A percentile compares a stretch with the other conserved stretches of the same genome.
Evolutionary conservation across 73 alveolate genomes (phyloP).

Genomic region (Paramecium pentaurelia): DNA sequence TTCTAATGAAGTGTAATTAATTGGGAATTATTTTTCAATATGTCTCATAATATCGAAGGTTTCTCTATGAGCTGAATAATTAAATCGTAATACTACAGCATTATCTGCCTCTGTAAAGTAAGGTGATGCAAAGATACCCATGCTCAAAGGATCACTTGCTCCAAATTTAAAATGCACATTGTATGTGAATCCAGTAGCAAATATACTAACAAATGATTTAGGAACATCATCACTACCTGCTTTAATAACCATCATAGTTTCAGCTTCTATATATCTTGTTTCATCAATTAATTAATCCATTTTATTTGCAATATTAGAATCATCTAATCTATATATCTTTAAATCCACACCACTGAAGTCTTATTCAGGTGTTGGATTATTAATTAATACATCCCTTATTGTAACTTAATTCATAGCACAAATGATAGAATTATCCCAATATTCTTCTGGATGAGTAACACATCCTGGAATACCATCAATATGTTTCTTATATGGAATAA

Average conservation of each 20-base stretch:
- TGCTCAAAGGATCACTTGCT: conserved; percentile 1
- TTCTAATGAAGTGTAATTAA: background rate
- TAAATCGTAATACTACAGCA: conserved; percentile 27
- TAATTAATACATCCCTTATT: conserved; percentile 42
- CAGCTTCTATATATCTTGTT: background rate
- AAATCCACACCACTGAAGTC: conserved; percentile 21
- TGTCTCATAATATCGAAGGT: conserved; percentile 38
- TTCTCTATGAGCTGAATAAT: conserved; percentile 50
- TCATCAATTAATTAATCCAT: background rate
- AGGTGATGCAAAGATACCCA: conserved; percentile 51
- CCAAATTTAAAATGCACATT: conserved; percentile 43
- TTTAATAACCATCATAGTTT: conserved; percentile 48
- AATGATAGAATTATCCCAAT: conserved; percentile 54
- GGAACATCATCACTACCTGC: conserved; percentile 38
- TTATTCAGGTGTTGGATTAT: conserved; percentile 41
- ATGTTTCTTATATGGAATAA: conserved; percentile 52
- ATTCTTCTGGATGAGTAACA: background rate
- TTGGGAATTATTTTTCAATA: background rate
- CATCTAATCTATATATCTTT: conserved; percentile 4
- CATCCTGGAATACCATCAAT: conserved; percentile 37
- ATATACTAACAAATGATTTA: conserved; percentile 17
- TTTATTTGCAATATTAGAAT: background rate
- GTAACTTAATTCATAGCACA: conserved; percentile 26
- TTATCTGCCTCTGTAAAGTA: conserved; percentile 2
- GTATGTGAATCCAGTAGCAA: conserved; percentile 46